Percentiles rank a stretch among this genome's conserved stretches.
These are phyloP conservation scores for Apiospora sp. DNA, from an alignment of 2,329 filamentous ascomycete genomes.

Conservation along the genomic window DNA sequence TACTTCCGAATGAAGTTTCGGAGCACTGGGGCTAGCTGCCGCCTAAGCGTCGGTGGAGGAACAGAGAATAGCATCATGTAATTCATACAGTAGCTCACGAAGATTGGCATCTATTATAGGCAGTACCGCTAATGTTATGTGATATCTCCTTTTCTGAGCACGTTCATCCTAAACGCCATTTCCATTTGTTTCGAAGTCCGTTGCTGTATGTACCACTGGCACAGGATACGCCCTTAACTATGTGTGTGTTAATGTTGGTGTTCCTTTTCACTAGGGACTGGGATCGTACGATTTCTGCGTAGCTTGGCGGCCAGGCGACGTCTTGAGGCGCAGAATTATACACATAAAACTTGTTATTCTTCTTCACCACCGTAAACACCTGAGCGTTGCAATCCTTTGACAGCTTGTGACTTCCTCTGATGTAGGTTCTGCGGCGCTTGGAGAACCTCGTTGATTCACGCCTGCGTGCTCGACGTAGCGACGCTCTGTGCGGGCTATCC, in stretches of 20 bases:
- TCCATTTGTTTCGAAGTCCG: not conserved
- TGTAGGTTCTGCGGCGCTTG: not conserved
- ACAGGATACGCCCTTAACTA: not conserved
- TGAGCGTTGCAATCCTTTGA: not conserved
- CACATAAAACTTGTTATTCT: not conserved
- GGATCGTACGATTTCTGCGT: not conserved
- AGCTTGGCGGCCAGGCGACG: not conserved
- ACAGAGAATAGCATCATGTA: not conserved
- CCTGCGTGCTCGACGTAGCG: not conserved
- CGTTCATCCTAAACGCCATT: not conserved
- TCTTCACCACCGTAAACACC: not conserved
- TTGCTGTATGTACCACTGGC: not conserved
- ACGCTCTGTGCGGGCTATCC: not conserved
- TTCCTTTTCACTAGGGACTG: not conserved
- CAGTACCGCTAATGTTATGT: not conserved
- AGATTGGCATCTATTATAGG: not conserved
- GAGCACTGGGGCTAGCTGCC: not conserved
- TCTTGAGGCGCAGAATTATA: slow-evolving; percentile 5
- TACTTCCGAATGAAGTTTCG: not conserved
- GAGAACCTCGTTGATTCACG: slow-evolving; percentile 2
- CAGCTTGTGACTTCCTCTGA: not conserved
- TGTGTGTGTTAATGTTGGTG: not conserved
- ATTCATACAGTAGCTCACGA: not conserved
- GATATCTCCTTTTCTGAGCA: not conserved
- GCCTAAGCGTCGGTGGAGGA: not conserved